Conservation (phyloP, 495 filamentous ascomycete species). For the Aspergillus diversus region DNA sequence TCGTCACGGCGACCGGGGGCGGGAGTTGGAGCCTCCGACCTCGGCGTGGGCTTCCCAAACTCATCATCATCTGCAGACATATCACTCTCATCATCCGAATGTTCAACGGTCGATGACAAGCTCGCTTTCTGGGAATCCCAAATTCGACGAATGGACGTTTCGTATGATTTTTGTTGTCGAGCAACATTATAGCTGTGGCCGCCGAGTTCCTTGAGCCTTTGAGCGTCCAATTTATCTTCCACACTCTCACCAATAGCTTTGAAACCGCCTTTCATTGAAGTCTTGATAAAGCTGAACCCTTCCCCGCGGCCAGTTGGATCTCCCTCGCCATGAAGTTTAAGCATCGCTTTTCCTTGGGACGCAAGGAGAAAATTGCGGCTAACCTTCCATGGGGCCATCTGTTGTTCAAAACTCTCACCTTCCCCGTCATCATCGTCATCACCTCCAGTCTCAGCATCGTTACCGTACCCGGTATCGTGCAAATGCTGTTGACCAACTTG, state of each 20-base stretch:
- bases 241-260: constrained; percentile 88
- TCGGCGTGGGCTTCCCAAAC: constrained; percentile 62
- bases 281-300: constrained; percentile 93
- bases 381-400: constrained; percentile 92
- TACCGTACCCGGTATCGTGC: constrained; percentile 75
- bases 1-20: constrained; percentile 62
- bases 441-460: constrained; percentile 72
- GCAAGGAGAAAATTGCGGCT: constrained; percentile 95
- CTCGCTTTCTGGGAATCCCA: constrained; percentile 87
- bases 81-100: constrained; percentile 63
- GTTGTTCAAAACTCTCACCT: constrained; percentile 76
- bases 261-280: constrained; percentile 98
- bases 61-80: constrained; percentile 71
- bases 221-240: constrained; percentile 80
- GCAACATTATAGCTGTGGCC: constrained; percentile 98
- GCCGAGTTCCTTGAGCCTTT: constrained; percentile 83
- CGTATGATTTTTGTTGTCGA: constrained; percentile 85
- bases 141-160: constrained; percentile 81
- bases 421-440: constrained; percentile 69
- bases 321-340: constrained; percentile 88
- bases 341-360: constrained; percentile 94
- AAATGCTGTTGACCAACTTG: constrained; percentile 88
- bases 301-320: constrained; percentile 95
- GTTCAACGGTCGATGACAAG: constrained; percentile 66
- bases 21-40: constrained; percentile 64